Percentiles rank a stretch among this genome's conserved stretches.
These are phyloP conservation scores for Citrus trifoliata DNA, from an alignment of 345 rosid species.

Conservation along the genomic window DNA sequence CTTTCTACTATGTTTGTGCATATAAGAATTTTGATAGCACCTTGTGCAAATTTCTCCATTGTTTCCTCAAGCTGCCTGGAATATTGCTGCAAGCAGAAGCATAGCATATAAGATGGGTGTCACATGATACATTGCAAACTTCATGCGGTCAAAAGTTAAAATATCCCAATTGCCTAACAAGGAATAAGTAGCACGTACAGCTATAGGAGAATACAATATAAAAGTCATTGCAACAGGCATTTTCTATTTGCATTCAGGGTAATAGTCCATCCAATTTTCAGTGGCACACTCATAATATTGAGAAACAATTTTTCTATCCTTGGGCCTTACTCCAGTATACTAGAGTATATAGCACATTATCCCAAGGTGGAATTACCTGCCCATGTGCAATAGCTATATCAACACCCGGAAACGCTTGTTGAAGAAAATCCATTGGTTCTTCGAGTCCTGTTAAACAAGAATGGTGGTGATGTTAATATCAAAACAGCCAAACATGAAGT, in stretches of 20 bases:
- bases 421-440: constrained; percentile 77
- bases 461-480: constrained; percentile 1
- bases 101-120: constrained; percentile 10
- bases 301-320: not conserved
- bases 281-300: not conserved
- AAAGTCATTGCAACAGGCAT: not conserved
- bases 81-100: constrained; percentile 60
- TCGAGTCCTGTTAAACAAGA: constrained; percentile 68
- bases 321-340: not conserved
- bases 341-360: not conserved
- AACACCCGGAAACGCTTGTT: constrained; percentile 63
- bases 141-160: not conserved
- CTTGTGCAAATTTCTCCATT: constrained; percentile 87
- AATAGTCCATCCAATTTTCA: not conserved
- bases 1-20: constrained; percentile 97
- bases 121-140: not conserved
- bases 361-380: constrained; percentile 46
- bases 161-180: not conserved
- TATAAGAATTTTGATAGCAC: constrained; percentile 75
- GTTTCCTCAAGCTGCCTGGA: constrained; percentile 90
- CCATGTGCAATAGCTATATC: constrained; percentile 94
- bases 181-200: not conserved
- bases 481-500: constrained; percentile 3
- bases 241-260: not conserved
- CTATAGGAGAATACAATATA: not conserved